Evolutionary conservation across 2,329 filamentous ascomycete genomes (phyloP).

Genomic region (Coleophoma crateriformis): DNA sequence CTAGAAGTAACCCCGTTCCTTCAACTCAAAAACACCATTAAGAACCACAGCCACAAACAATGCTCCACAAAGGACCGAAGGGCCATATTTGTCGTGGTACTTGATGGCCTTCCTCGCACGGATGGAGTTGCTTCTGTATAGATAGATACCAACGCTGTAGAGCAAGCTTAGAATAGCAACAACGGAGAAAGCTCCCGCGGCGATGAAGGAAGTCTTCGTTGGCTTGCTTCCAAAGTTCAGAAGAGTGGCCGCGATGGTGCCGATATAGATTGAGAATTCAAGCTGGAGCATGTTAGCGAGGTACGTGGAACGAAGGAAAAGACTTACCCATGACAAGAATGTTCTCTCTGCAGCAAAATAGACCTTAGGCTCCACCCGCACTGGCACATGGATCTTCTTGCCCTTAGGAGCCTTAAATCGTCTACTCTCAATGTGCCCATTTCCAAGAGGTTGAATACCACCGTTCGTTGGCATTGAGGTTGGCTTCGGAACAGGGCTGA

Average conservation of each 20-base stretch:
- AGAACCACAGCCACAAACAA: conserved; percentile 69
- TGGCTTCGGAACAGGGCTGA: conserved; percentile 12
- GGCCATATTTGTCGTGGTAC: conserved; percentile 88
- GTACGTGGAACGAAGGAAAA: background rate
- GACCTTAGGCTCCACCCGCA: conserved; percentile 95
- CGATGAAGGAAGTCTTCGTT: conserved; percentile 54
- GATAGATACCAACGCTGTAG: conserved; percentile 79
- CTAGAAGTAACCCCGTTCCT: conserved; percentile 36
- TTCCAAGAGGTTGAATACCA: conserved; percentile 46
- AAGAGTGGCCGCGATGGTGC: conserved; percentile 76
- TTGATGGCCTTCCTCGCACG: conserved; percentile 76
- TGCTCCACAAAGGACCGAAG: conserved; percentile 67
- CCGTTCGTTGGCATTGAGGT: conserved; percentile 47
- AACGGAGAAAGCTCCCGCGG: conserved; percentile 74
- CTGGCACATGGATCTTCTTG: conserved; percentile 92
- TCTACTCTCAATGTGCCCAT: conserved; percentile 48
- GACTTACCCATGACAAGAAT: conserved; percentile 82
- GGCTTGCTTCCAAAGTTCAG: conserved; percentile 70
- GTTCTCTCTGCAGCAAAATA: conserved; percentile 95
- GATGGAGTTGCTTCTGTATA: conserved; percentile 85
- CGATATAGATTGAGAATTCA: conserved; percentile 93
- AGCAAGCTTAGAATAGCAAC: conserved; percentile 73
- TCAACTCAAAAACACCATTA: conserved; percentile 78
- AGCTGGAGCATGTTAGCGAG: conserved; percentile 46
- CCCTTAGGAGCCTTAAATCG: conserved; percentile 70